Evolutionary conservation across 192 early-diverging fungal species (phyloP).

Genomic region (Rhizoclosmatium sp.): DNA sequence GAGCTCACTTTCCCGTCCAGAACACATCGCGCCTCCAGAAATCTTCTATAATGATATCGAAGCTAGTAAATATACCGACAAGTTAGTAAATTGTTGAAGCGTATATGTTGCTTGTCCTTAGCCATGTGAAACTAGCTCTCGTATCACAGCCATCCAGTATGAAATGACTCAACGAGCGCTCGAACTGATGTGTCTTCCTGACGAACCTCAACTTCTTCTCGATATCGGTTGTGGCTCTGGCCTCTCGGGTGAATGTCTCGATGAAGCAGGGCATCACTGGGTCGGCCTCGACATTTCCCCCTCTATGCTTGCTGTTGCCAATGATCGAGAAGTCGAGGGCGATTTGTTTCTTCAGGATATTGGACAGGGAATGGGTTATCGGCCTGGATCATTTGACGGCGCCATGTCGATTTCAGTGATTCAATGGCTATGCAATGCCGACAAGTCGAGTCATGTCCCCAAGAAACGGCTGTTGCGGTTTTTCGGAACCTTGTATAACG

Average conservation of each 20-base stretch:
- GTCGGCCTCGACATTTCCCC: slow-evolving; percentile 96
- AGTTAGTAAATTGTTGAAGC: slow-evolving; percentile 57
- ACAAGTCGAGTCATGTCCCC: slow-evolving; percentile 87
- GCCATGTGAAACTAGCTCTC: slow-evolving; percentile 66
- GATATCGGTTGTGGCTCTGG: slow-evolving; percentile 99
- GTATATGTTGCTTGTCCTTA: not conserved
- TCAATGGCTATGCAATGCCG: slow-evolving; percentile 99
- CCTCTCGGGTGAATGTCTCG: slow-evolving; percentile 91
- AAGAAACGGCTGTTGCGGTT: slow-evolving; percentile 84
- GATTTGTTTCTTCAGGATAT: slow-evolving; percentile 96
- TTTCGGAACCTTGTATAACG: slow-evolving; percentile 92
- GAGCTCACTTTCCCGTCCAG: slow-evolving; percentile 65
- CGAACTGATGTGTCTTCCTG: slow-evolving; percentile 86
- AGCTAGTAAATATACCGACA: slow-evolving; percentile 92
- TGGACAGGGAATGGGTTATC: slow-evolving; percentile 91
- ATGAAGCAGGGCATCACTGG: slow-evolving; percentile 96
- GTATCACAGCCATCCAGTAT: slow-evolving; percentile 92
- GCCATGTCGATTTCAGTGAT: slow-evolving; percentile 94
- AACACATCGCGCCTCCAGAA: slow-evolving; percentile 96
- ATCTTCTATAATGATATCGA: slow-evolving; percentile 95
- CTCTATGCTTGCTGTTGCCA: slow-evolving; percentile 91
- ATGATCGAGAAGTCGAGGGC: slow-evolving; percentile 90
- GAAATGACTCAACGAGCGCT: slow-evolving; percentile 93
- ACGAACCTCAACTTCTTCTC: slow-evolving; percentile 79
- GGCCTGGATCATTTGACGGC: slow-evolving; percentile 97